phyloP scores from a whole-genome alignment of 2,329 filamentous ascomycete species.

The Fusarium sterilihyphosum region DNA sequence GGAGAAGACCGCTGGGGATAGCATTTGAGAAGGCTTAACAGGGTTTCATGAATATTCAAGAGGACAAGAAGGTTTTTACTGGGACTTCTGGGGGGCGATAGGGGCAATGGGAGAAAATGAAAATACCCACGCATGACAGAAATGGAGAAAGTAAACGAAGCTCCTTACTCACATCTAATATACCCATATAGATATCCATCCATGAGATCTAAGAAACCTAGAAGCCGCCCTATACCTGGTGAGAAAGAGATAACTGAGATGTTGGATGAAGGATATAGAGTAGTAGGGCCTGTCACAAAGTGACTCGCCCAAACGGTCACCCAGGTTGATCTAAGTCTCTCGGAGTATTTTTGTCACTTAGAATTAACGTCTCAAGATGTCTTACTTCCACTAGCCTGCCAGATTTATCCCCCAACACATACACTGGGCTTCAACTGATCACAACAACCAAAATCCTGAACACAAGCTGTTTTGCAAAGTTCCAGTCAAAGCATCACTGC shows the following conservation, averaged over 20 bases:
- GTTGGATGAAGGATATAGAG: neutral
- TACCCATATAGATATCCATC: neutral
- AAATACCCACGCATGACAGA: neutral
- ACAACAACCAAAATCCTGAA: neutral
- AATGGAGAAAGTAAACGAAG: neutral
- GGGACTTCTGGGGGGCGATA: neutral
- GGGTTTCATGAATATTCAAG: neutral
- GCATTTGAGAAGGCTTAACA: neutral
- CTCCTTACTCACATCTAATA: conserved; percentile 1
- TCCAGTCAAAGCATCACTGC: neutral
- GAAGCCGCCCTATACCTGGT: neutral
- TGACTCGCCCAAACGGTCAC: neutral
- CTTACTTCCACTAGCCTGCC: neutral
- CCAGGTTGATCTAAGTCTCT: neutral
- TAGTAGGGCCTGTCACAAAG: neutral
- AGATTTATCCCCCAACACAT: neutral
- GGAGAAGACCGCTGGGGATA: neutral
- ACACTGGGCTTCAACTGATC: neutral
- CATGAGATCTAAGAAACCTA: neutral
- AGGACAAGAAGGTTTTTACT: neutral
- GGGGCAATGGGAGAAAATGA: neutral
- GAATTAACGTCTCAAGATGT: neutral
- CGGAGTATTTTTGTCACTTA: neutral
- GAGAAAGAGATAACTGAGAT: neutral
- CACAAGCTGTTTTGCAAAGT: neutral